phyloP scores from a whole-genome alignment of 108 stramenopile species.

The Bacterosira constricta region DNA sequence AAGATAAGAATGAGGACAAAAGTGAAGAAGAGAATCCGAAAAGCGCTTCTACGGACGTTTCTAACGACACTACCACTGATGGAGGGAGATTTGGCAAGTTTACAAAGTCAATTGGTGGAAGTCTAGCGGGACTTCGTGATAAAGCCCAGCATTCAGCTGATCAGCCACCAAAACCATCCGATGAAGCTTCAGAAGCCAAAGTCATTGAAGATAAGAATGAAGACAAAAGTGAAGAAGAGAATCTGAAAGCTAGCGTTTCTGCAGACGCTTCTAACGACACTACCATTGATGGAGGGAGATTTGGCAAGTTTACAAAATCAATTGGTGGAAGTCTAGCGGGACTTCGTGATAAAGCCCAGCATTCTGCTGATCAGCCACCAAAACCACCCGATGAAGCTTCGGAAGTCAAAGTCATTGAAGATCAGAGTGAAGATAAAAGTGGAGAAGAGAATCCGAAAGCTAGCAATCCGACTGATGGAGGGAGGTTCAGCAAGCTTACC shows the following conservation, averaged over 20 bases:
- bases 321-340: conserved; percentile 10
- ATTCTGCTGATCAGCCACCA: not conserved
- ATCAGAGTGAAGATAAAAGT: too few relatives aligned
- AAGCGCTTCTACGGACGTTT: too few relatives aligned
- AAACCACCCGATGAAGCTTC: not conserved
- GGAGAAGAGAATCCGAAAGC: not conserved
- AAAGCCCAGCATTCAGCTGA: not conserved
- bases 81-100: not conserved
- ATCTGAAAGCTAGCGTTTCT: too few relatives aligned
- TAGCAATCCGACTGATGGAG: not conserved
- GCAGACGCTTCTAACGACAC: too few relatives aligned
- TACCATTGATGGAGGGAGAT: not conserved
- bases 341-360: not conserved
- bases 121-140: not conserved
- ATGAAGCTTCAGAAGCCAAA: not conserved
- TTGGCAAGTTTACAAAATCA: conserved; percentile 6
- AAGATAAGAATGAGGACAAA: not conserved
- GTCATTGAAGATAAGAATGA: not conserved
- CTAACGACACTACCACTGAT: not conserved
- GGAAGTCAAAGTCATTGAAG: not conserved
- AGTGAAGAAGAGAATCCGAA: not conserved
- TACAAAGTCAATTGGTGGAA: conserved; percentile 13
- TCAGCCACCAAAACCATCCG: not conserved
- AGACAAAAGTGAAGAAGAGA: not conserved
- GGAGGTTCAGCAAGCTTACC: conserved; percentile 3